Evolutionary conservation across 2,329 filamentous ascomycete genomes (phyloP), one percentile per base, ranked within the genome.

Genomic region (Botryotinia convoluta): DNA sequence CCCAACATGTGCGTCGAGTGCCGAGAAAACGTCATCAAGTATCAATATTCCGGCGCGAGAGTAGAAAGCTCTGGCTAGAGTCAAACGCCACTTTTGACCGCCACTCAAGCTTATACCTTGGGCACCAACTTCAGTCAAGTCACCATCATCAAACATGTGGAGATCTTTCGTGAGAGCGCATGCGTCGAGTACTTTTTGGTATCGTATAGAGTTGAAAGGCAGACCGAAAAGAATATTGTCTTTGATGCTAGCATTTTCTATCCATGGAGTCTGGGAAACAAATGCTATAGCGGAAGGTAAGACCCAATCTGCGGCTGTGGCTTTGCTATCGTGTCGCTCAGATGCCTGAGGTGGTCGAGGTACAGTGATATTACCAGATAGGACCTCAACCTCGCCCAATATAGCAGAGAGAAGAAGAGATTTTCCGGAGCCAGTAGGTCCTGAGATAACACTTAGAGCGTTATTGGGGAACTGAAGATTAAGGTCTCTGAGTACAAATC

Each of bases 71-170:
- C 93, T 86, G 1, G 93, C 93, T 75, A 96, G 88, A 1, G 92
- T 92, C 45, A 95, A 87, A 62, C 93, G 88, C 91, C 92, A 94
- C 78, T 92, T 91, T 82, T 96, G 93, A 0, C 93, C 93, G 75
- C 93, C 93, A 75, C 91, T 93, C 3, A 96, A 85, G 77, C 94
- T 94, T 77, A 95, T 92, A 6, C 93, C 93, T 75, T 95, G 94
- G 4, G 92, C 91, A 18, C 93, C 93, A 69, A 95, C 92, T 78
- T 94, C 91, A 0, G 93, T 96, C 72, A 87, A 82, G 77, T 95
- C 92, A 12, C 93, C 93, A 78, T 95, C 91, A 0, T 88, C 84
- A 22, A 96, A 85, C 83, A 93, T 92, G 26, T 90, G 86, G 45
- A 96, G 84, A 77, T 97, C 93, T 79, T 93, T 92, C 70, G 87